phyloP scores from a whole-genome alignment of 1,284 basidiomycete species.

The Sanghuangporus weigelae region DNA sequence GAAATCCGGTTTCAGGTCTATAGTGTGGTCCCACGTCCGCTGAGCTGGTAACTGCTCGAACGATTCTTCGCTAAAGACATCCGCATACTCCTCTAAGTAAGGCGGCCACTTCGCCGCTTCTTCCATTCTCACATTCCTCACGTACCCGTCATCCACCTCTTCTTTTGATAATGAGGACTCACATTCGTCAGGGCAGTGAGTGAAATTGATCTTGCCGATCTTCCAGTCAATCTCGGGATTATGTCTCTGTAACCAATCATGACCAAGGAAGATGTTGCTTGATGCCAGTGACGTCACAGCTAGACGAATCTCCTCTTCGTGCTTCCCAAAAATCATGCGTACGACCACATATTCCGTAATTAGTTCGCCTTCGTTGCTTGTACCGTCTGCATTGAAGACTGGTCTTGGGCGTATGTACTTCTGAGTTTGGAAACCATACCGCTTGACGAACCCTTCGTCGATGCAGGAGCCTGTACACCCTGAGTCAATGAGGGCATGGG shows the following conservation, averaged over 20 bases:
- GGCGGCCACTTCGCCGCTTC: too few species aligned
- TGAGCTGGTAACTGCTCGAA: too few species aligned
- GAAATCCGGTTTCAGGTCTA: too few species aligned
- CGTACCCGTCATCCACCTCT: neutral
- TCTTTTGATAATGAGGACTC: too few species aligned
- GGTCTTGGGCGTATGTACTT: neutral
- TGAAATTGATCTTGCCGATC: neutral
- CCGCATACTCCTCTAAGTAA: too few species aligned
- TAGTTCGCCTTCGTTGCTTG: neutral
- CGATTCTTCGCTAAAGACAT: too few species aligned
- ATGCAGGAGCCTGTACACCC: neutral
- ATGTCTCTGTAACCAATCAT: neutral
- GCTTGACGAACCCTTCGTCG: neutral
- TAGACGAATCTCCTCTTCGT: neutral
- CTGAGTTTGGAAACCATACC: neutral
- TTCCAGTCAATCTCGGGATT: conserved; percentile 4
- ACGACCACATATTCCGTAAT: neutral
- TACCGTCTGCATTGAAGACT: neutral
- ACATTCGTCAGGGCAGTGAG: neutral
- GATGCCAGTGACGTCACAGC: neutral
- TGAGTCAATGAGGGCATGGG: neutral
- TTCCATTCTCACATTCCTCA: neutral
- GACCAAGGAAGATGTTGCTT: neutral
- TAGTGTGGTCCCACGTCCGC: too few species aligned
- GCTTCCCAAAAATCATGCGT: neutral